phyloP scores from a whole-genome alignment of 1,284 basidiomycete species.

The Trichosporon asahii region DNA sequence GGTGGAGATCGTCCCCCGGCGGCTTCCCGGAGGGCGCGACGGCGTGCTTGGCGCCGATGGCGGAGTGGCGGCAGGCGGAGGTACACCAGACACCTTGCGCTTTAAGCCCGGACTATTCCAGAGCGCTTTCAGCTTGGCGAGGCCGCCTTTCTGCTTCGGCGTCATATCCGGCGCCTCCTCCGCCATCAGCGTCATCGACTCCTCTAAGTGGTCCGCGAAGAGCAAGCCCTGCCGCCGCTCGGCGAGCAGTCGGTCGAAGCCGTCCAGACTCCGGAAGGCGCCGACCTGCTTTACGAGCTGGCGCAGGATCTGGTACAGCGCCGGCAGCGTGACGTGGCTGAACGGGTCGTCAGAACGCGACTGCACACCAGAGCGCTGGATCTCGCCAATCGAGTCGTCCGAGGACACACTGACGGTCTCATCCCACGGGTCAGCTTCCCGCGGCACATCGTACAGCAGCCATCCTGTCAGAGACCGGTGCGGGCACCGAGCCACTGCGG shows the following conservation, averaged over 20 bases:
- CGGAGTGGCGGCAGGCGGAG: not conserved
- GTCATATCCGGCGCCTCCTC: not conserved
- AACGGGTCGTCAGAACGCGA: slow-evolving; percentile 11
- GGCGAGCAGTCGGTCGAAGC: slow-evolving; percentile 78
- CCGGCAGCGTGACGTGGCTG: slow-evolving; percentile 53
- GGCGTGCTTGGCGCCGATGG: slow-evolving; percentile 1
- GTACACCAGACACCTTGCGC: not conserved
- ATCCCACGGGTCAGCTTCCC: slow-evolving; percentile 53
- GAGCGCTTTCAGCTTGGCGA: slow-evolving; percentile 4
- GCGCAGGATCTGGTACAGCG: slow-evolving; percentile 73
- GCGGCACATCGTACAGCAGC: slow-evolving; percentile 54
- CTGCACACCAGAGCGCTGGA: slow-evolving; percentile 13
- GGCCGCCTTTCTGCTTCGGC: slow-evolving; percentile 6
- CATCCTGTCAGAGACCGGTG: slow-evolving; percentile 82
- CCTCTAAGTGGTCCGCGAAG: slow-evolving; percentile 87
- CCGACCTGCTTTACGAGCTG: slow-evolving; percentile 62
- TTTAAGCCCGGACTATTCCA: not conserved
- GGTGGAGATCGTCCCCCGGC: not conserved
- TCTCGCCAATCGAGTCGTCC: slow-evolving; percentile 11
- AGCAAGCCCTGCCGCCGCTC: slow-evolving; percentile 85
- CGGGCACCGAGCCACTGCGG: slow-evolving; percentile 74
- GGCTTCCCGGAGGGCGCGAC: not conserved
- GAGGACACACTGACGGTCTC: slow-evolving; percentile 6
- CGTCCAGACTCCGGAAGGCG: slow-evolving; percentile 50
- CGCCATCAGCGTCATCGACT: slow-evolving; percentile 68